phyloP scores from a whole-genome alignment of 2,329 filamentous ascomycete genomes.

The Diaporthe vexans region DNA sequence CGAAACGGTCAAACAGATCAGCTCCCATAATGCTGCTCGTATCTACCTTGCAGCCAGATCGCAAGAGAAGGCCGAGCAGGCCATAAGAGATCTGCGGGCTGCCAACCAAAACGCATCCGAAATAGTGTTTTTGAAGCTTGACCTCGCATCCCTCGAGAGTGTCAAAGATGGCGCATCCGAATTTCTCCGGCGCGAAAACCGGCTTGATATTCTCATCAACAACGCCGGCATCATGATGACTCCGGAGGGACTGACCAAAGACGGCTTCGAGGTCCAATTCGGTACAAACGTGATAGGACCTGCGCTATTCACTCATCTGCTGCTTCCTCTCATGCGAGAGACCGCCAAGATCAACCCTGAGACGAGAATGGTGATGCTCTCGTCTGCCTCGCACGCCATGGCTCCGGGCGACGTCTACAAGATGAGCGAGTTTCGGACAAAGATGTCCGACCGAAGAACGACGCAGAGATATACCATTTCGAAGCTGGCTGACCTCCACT shows the following conservation, averaged over 20 bases:
- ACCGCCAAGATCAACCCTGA: constrained; percentile 35
- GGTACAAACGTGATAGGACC: constrained; percentile 56
- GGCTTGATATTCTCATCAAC: constrained; percentile 60
- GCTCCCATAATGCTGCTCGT: neutral
- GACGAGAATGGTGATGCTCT: constrained; percentile 2
- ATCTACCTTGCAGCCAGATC: constrained; percentile 4
- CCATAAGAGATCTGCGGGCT: neutral
- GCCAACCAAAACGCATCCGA: neutral
- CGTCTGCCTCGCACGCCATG: neutral
- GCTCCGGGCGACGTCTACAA: neutral
- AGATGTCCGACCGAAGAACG: neutral
- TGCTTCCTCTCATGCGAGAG: constrained; percentile 48
- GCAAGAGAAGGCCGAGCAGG: constrained; percentile 4
- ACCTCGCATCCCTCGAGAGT: constrained; percentile 48
- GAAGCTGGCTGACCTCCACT: constrained; percentile 2
- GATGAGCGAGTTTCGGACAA: neutral
- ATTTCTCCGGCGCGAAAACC: constrained; percentile 44
- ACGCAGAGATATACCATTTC: neutral
- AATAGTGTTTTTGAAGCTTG: constrained; percentile 48
- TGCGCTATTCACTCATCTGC: constrained; percentile 56
- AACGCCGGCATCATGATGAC: constrained; percentile 58
- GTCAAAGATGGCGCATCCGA: constrained; percentile 50
- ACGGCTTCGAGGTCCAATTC: constrained; percentile 27
- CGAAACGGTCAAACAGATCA: neutral
- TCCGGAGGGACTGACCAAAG: neutral